Evolutionary conservation across 345 rosid genomes (phyloP), one percentile per base, ranked within the genome.

Genomic region (Populus ilicifolia): DNA sequence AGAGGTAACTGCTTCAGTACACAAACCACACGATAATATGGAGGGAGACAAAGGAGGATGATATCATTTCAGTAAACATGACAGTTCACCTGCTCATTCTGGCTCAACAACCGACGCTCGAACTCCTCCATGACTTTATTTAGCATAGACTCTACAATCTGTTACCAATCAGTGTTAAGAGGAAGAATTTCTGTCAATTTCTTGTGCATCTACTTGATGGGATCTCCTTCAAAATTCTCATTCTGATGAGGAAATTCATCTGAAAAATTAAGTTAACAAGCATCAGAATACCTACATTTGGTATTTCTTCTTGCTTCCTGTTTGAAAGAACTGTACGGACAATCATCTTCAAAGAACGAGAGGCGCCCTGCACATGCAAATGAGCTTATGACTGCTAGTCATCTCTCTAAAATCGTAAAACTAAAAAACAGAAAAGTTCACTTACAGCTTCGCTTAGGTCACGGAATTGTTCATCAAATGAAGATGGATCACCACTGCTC

Each of bases 61-160:
- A 13, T 30, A 17, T 65, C 69, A 65, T 65, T 18, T 33, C 8
- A 65, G 33, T 20, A 65, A 65, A 65, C 39, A 27, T 6, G 25
- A 16, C 44, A 68, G 33, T 81, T 75, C 52, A 82, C 85, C 69
- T 14, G 46, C 72, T 82, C 85, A 66, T 72, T 80, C 21, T 75
- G 77, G 76, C 74, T 43, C 27, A 30, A 82, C 39, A 78, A 54
- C 23, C 67, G 77, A 44, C 56, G 66, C 71, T 82, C 79, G 12
- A 78, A 82, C 79, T 82, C 85, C 75, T 75, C 79, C 76, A 56
- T 67, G 54, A 82, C 65, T 75, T 78, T 82, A 56, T 62, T 78
- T 73, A 82, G 59, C 85, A 82, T 74, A 35, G 81, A 75, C 71
- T 78, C 85, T 36, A 82, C 85, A 65, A 82, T 67, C 85, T 82